These are phyloP conservation scores for Schoenoplectus triqueter DNA, from an alignment of 202 grass and related monocot species.

Conservation along the genomic window DNA sequence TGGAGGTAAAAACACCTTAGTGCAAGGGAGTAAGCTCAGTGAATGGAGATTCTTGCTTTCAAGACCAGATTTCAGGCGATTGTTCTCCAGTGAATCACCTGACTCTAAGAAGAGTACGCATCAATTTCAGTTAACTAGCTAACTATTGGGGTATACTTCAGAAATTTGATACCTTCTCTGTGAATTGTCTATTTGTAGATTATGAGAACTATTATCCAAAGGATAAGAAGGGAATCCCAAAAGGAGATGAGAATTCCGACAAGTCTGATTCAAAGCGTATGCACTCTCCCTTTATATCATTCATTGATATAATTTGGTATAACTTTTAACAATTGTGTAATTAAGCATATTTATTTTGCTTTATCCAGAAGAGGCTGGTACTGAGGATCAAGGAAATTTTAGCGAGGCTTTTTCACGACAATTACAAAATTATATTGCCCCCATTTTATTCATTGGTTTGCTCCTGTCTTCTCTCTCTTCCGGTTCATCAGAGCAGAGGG, in stretches of 20 bases:
- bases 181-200: slow-evolving; percentile 52
- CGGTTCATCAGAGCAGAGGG: slow-evolving; percentile 53
- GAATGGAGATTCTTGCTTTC: slow-evolving; percentile 71
- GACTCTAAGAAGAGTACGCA: slow-evolving; percentile 66
- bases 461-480: slow-evolving; percentile 55
- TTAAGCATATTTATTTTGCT: slow-evolving; percentile 25
- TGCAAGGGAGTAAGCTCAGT: slow-evolving; percentile 37
- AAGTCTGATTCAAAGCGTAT: slow-evolving; percentile 74
- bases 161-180: slow-evolving; percentile 11
- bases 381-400: slow-evolving; percentile 59
- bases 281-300: not conserved
- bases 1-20: slow-evolving; percentile 35
- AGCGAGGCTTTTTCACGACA: slow-evolving; percentile 53
- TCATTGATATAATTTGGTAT: slow-evolving; percentile 15
- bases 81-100: slow-evolving; percentile 52
- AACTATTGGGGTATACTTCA: not conserved
- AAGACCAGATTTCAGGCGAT: slow-evolving; percentile 56
- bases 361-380: slow-evolving; percentile 53
- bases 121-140: slow-evolving; percentile 35
- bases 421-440: slow-evolving; percentile 60
- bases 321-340: not conserved
- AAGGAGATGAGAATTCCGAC: slow-evolving; percentile 56
- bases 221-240: slow-evolving; percentile 64
- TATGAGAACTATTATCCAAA: slow-evolving; percentile 78
- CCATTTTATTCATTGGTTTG: slow-evolving; percentile 59